phyloP scores from a whole-genome alignment of 129 eudicot species.

The Flaveria linearis region DNA sequence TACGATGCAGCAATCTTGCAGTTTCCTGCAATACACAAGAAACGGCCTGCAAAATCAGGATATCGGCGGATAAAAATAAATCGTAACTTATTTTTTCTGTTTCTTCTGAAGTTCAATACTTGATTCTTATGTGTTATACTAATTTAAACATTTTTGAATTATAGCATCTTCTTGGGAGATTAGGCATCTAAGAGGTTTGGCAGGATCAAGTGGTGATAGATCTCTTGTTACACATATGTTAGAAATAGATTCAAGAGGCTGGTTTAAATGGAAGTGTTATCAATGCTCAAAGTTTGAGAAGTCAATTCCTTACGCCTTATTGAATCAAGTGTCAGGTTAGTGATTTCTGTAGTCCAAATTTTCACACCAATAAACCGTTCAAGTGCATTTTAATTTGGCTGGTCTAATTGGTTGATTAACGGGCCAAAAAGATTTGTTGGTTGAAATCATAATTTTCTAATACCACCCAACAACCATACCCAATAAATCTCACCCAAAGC shows the following conservation, averaged over 20 bases:
- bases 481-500: no score
- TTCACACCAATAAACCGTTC: conserved; percentile 7
- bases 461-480: no score
- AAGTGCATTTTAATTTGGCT: conserved; percentile 1
- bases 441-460: not conserved
- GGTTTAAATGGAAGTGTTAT: conserved; percentile 75
- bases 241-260: conserved; percentile 69
- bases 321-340: conserved; percentile 97
- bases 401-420: not conserved
- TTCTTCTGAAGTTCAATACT: conserved; percentile 16
- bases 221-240: conserved; percentile 88
- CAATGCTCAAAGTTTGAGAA: conserved; percentile 67
- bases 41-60: conserved; percentile 70
- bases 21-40: conserved; percentile 80
- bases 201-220: conserved; percentile 48
- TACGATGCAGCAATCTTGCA: conserved; percentile 95
- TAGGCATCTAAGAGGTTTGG: conserved; percentile 50
- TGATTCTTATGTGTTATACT: not conserved
- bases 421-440: not conserved
- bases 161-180: conserved; percentile 99
- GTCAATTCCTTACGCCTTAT: conserved; percentile 70
- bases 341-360: conserved; percentile 6
- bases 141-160: conserved; percentile 17
- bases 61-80: conserved; percentile 74
- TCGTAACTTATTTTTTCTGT: conserved; percentile 45